Base-by-base conservation (phyloP, 2,329 filamentous ascomycete genomes). In the Sphaerulina populicola region DNA sequence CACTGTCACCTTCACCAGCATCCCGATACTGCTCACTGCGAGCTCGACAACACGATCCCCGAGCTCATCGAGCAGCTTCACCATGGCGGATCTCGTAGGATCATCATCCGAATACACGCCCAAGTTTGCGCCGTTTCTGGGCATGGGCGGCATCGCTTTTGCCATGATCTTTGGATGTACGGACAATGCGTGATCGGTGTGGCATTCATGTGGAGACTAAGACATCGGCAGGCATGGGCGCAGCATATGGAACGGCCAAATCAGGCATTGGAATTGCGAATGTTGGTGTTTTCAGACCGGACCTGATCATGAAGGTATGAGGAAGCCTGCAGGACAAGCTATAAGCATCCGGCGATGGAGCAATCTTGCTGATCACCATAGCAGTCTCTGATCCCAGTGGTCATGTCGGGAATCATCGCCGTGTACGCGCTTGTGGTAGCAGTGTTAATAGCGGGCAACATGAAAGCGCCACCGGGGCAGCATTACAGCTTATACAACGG, bases 321-420 rank as follows among this genome's bases (percentile, higher is more conserved):
- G 53, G 48, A 60, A 62, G 47, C 57, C 31, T 30, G 40, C 31
- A 7, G 14, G 23, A 30, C 18, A 27, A 18, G 18, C 18, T 18
- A 18, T 18, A 23, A 30, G 21, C 18, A n/a, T 15, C n/a, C 8
- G 18, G 18, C n/a, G 31, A 21, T 4, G 27, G 27, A 30, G 33
- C 15, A 27, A 23, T 18, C 12, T 37, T 38, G 38, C 63, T 68
- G 55, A 68, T 53, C 30, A 8, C 18, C 43, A 14, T 27, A 23
- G 31, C 62, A 89, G 86, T 90, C 85, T 51, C 75, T 91, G 47
- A 90, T 91, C 61, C 86, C 87, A 57, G 86, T 93, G 60, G 84
- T 98, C 76, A 98, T 98, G 93, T 94, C 93, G 63, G 93, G 93
- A 81, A 98, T 98, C 68, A 88, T 98, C 66, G 93, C 93, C 52